phyloP scores from a whole-genome alignment of 495 filamentous ascomycete species.

The Hypoxylon perforatum region DNA sequence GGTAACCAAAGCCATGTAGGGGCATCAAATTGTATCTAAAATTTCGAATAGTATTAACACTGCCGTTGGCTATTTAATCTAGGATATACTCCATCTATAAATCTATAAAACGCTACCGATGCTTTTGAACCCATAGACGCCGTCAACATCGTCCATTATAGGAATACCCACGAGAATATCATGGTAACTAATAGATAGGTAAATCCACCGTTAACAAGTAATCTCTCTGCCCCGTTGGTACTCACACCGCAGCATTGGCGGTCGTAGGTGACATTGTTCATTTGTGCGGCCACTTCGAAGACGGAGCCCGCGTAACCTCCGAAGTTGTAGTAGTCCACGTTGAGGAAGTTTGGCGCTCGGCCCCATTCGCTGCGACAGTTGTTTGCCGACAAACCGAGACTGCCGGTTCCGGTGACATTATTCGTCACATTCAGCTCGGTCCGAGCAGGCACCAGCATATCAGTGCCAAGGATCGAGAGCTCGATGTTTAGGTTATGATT shows the following conservation, averaged over 20 bases:
- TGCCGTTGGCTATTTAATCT: neutral
- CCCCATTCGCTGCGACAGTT: constrained; percentile 76
- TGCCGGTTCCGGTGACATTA: constrained; percentile 70
- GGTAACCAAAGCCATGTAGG: too few relatives aligned
- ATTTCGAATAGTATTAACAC: constrained; percentile 20
- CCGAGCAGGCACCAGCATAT: constrained; percentile 80
- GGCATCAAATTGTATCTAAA: neutral
- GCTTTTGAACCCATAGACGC: constrained; percentile 20
- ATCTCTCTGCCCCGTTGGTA: constrained; percentile 38
- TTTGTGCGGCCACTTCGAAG: constrained; percentile 86
- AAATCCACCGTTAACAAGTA: constrained; percentile 6
- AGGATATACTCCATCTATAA: constrained; percentile 24
- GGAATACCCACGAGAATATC: constrained; percentile 27
- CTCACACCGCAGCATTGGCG: constrained; percentile 74
- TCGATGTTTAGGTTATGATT: constrained; percentile 92
- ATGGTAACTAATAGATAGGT: constrained; percentile 18
- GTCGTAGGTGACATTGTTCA: constrained; percentile 87
- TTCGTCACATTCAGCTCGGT: constrained; percentile 76
- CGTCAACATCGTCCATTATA: constrained; percentile 10
- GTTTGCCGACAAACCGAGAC: constrained; percentile 74
- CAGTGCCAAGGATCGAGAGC: constrained; percentile 67
- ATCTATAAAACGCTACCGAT: constrained; percentile 33
- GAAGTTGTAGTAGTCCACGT: constrained; percentile 89
- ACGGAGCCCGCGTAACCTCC: constrained; percentile 79
- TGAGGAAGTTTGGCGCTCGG: constrained; percentile 82